Evolutionary conservation across 1,284 basidiomycete genomes (phyloP).

Genomic region (Sanghuangporus sanghuang): DNA sequence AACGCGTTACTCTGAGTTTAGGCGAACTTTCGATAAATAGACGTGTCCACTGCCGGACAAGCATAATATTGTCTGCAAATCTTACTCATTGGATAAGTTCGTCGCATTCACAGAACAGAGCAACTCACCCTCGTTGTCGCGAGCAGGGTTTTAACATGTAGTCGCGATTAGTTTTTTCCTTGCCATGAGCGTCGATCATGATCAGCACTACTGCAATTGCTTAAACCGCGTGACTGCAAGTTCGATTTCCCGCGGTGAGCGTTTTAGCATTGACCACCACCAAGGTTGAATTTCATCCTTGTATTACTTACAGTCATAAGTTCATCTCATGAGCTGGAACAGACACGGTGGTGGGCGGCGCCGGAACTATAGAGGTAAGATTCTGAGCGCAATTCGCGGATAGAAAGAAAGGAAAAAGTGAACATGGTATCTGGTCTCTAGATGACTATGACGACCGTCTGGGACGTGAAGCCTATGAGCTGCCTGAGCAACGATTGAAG

Average conservation of each 20-base stretch:
- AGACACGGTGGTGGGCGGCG: constrained; percentile 36
- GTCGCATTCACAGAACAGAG: neutral
- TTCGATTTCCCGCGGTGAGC: constrained; percentile 8
- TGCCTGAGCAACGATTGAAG: constrained; percentile 68
- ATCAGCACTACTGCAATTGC: no score
- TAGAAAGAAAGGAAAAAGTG: neutral
- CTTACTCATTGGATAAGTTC: neutral
- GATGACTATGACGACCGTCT: constrained; percentile 58
- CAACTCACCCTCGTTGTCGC: neutral
- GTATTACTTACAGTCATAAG: neutral
- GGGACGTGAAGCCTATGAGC: constrained; percentile 57
- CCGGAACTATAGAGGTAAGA: constrained; percentile 45
- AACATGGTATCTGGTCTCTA: constrained; percentile 17
- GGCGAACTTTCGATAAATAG: neutral
- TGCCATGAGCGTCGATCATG: neutral
- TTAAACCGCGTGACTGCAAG: neutral
- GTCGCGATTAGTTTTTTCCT: neutral
- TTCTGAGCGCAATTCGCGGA: neutral
- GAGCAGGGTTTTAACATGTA: neutral
- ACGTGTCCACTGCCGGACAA: neutral
- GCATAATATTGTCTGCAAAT: neutral
- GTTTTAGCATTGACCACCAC: constrained; percentile 12
- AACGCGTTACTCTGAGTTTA: neutral
- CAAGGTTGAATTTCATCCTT: neutral
- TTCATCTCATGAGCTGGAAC: constrained; percentile 40